Evolutionary conservation across 2,329 filamentous ascomycete species (phyloP), one percentile per base, ranked within the genome.

Genomic region (Aschersonia sp.): DNA sequence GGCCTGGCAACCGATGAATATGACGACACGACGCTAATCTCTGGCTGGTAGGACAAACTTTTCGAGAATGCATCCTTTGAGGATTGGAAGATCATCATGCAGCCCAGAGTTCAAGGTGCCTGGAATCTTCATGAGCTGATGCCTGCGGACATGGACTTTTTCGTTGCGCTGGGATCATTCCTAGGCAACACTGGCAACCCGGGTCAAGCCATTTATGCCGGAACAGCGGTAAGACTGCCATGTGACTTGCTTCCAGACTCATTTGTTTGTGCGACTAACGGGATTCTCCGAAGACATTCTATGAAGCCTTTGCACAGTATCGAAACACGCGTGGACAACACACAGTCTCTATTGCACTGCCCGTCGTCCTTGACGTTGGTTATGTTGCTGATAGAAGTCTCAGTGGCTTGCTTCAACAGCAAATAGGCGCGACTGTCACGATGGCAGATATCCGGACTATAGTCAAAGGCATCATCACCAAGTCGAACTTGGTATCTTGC

Each of bases 171-270:
- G 64, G 32, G 61, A 66, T 6, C 63, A 65, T 0, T 49, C 30
- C 38, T 44, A n/a, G 69, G 69, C 30, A 57, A 73, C 5, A 68
- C 71, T 38, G 73, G 73, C 40, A 73, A 72, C 49, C 63, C 65
- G 9, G 70, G 70, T 2, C 73, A 76, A 50, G 64, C 68, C 5
- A 73, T 72, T 52, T 76, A 75, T 51, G 65, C 68, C 0, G 61
- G 61, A 0, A 64, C 60, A 5, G 48, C 48, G 35, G 48, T 50
- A 47, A 45, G 48, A 32, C 30, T 40, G 5, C 2, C 2, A 9
- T 7, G 31, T 46, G 10, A 6, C 32, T 6, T 38, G 32, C 5
- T 38, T 38, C 9, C n/a, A 12, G 35, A 38, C 35, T n/a, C 40
- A n/a, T 20, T 20, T 7, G 40, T 20, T 10, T 20, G 7, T 10